Base-by-base conservation (phyloP, 83 land plant genomes). In the Thuja plicata region DNA sequence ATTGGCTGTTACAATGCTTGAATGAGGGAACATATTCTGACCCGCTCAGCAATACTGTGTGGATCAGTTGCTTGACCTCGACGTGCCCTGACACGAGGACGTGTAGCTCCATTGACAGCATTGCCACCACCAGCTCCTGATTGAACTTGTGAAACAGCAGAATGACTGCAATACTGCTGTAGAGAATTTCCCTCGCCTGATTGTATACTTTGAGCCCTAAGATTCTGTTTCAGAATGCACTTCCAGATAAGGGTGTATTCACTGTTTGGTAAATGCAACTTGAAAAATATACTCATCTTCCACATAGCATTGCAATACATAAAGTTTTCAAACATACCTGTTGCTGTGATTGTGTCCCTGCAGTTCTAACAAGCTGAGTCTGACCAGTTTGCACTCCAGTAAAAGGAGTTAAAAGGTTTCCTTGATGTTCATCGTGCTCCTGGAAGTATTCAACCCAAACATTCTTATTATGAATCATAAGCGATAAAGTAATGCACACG, bases 11-110 rank as follows among this genome's bases (percentile, higher is more conserved):
- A 83, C 85, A 83, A 83, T 83, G 85, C 57, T 83, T 83, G 55
- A 83, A 83, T 46, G 48, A 83, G 85, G 57, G 30, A 62, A 48
- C 85, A 73, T 50, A 66, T 54, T 37, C 95, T 78, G 48, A 95
- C 96, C 89, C 96, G 89, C 81, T 95, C 96, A 48, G 96, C 96
- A 90, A 95, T 95, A 76, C 96, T 95, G 87, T 95, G 96, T 66
- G 96, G 96, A 92, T 95, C 96, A 66, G 96, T 95, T 11, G 96
- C 96, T 89, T 95, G 96, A 35, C 96, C 96, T 46, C 96, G 93
- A 34, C 96, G 92, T 90, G 96, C 96, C 78, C 96, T 95, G 32
- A 91, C 92, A 43, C 96, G 94, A 41, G 94, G 92, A 55, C 95
- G 91, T 38, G 89, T 89, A 87, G 90, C 90, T 66, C 90, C 91